Base-by-base conservation (phyloP, 2,329 filamentous ascomycete genomes). In the Meredithiella fracta region DNA sequence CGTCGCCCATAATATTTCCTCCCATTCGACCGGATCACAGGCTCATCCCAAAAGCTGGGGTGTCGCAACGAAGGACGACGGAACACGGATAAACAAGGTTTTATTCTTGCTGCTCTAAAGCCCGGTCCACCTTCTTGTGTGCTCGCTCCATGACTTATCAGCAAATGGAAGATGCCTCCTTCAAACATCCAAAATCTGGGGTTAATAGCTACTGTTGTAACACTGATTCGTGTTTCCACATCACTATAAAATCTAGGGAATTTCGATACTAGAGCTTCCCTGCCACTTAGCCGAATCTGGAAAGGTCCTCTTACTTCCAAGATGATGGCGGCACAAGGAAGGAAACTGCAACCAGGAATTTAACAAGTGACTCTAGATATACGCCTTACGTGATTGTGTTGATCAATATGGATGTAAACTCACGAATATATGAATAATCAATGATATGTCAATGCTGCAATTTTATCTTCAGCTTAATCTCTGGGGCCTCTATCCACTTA, bases 181-280 rank as follows among this genome's bases (percentile, higher is more conserved):
- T 42, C 49, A 57, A 26, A 34, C 34, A 38, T 22, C 2, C 34
- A 53, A 53, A 22, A 53, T 25, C 51, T 53, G 51, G 51, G 51
- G 51, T 53, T 53, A n/a, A 58, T 23, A 22, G 55, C 53, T 59
- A 11, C 29, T 34, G 11, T 34, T 34, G 29, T 34, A 34, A 34
- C 29, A 34, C 29, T 34, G 11, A 34, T 34, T 34, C 29, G 29
- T 34, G 29, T 11, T 11, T 34, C 11, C 29, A 34, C 29, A 34
- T 5, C 29, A 11, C 29, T 34, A 5, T 11, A 34, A 47, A 42
- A 58, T 40, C 51, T 54, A 60, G 59, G 58, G 57, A 58, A 56
- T 57, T 58, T 40, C 40, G 31, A 15, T 31, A 15, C 17, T 57
- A 44, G 55, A 54, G 17, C 38, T 42, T 5, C 38, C 38, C 38